Base-by-base conservation (phyloP, 2,329 filamentous ascomycete species). In the Dactylellina drechsleri region DNA sequence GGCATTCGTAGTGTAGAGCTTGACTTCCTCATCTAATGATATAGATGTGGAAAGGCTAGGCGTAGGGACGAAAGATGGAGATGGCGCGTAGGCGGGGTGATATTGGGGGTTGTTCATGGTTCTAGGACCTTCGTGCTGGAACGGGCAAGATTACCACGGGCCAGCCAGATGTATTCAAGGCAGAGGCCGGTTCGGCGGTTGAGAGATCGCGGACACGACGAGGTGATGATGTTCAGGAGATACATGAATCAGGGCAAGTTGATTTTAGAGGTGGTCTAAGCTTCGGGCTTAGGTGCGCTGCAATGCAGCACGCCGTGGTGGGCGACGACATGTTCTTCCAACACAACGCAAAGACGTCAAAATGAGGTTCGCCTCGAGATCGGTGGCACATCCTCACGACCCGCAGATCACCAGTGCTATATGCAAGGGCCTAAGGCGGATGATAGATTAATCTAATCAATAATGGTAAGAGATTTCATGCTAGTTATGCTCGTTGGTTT, bases 1-100 rank as follows among this genome's bases (percentile, higher is more conserved):
- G 47, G 92, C 90, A 78, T 91, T 89, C 20, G 90, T 96, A 45
- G 92, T 90, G 58, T 92, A 89, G 74, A 99, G 87, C 83, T 97
- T 97, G 79, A 97, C 93, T 86, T 98, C 95, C 91, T 97, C 77
- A 66, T 79, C 78, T n/a, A 79, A 78, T 50, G 78, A 79, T 68
- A 78, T 77, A n/a, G 70, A 66, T 4, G 78, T 77, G 16, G 77
- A 78, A 10, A 77, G 68, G 66, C 76, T 77, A 18, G 78, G 78
- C 13, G 75, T 77, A n/a, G 79, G 78, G 16, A 77, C 78, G 58
- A 78, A 79, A 40, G 78, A 78, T 15, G 78, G 78, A 0, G 79
- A 78, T 12, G 79, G 79, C 41, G 79, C 79, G 64, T 79, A 79
- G 12, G 79, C 77, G 26, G 77, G 78, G 66, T 76, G 71, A 64